Base-by-base conservation (phyloP, 192 early-diverging fungal species). In the Chytriomyces sp. region DNA sequence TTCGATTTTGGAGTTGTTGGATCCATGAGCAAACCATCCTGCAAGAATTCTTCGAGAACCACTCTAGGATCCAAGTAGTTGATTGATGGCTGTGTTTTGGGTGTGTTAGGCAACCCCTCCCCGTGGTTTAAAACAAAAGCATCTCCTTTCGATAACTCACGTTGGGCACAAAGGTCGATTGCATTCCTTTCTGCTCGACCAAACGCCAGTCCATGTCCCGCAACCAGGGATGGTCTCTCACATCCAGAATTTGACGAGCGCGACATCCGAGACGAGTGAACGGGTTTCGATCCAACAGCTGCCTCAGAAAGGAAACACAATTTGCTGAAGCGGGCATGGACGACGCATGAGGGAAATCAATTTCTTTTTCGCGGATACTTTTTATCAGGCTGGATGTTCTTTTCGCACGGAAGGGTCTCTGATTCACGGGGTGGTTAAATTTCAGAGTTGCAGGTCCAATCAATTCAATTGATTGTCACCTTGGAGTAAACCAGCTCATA, bases 401-500 rank as follows among this genome's bases (percentile, higher is more conserved):
- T 61, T 85, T 84, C 45, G 87, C 92, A 62, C 83, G 79, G 80
- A 93, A 94, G n/a, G 92, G 93, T 57, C 92, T 85, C 76, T 69
- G 48, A n/a, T n/a, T n/a, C n/a, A n/a, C n/a, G n/a, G n/a, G n/a
- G 35, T 35, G 35, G 35, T 35, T 35, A 2, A 35, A 35, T 35
- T n/a, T 35, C 1, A 35, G 35, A 43, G n/a, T 18, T 28, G 26
- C 3, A n/a, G 23, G 26, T 60, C 69, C 8, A 7, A 61, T 61
- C 28, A 35, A 35, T 35, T 35, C 28, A 1, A 35, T 35, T 63
- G 43, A 28, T 18, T 35, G 69, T 26, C 84, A 94, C 93, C 91
- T 92, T 92, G 46, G 90, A 91, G 79, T 90, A 92, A 6, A 91
- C 75, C n/a, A 93, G 74, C 76, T 95, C 94, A 67, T 91, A 95